Evolutionary conservation across 2,329 filamentous ascomycete species (phyloP).

Genomic region (Fusarium brevicatenulatum): DNA sequence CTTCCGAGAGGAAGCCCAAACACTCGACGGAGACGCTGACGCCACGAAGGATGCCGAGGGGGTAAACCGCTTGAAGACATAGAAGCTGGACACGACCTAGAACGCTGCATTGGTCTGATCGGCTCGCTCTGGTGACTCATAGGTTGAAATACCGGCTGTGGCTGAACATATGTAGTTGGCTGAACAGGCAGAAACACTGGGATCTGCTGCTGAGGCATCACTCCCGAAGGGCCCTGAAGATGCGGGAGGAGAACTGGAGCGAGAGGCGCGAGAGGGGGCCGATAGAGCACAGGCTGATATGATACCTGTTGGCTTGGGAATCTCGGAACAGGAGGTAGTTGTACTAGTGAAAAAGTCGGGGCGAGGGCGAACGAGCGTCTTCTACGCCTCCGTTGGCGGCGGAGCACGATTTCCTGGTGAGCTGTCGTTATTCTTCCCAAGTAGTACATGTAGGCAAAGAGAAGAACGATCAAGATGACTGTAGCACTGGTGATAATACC

Average conservation of each 20-base stretch:
- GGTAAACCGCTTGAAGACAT: slow-evolving; percentile 1
- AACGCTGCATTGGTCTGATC: background rate
- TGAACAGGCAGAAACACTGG: slow-evolving; percentile 1
- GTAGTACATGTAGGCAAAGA: slow-evolving; percentile 50
- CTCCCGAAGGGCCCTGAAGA: background rate
- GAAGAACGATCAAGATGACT: slow-evolving; percentile 44
- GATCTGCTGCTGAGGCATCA: slow-evolving; percentile 6
- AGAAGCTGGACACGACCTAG: background rate
- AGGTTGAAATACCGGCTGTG: background rate
- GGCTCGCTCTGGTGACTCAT: background rate
- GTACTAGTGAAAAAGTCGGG: slow-evolving; percentile 8
- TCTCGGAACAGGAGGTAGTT: slow-evolving; percentile 31
- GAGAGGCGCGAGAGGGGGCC: background rate
- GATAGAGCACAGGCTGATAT: slow-evolving; percentile 35
- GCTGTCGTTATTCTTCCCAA: slow-evolving; percentile 40
- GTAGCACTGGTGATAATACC: slow-evolving; percentile 54
- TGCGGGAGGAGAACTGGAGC: background rate
- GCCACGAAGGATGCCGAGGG: slow-evolving; percentile 41
- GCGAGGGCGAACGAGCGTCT: background rate
- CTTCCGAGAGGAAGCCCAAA: slow-evolving; percentile 48
- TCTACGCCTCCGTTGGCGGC: slow-evolving; percentile 8
- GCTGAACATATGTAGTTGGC: background rate
- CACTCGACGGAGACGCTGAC: slow-evolving; percentile 41
- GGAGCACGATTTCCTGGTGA: slow-evolving; percentile 24
- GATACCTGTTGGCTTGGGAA: slow-evolving; percentile 11